Evolutionary conservation across 1,284 basidiomycete genomes (phyloP), one percentile per base, ranked within the genome.

Genomic region (Flammula alnicola): DNA sequence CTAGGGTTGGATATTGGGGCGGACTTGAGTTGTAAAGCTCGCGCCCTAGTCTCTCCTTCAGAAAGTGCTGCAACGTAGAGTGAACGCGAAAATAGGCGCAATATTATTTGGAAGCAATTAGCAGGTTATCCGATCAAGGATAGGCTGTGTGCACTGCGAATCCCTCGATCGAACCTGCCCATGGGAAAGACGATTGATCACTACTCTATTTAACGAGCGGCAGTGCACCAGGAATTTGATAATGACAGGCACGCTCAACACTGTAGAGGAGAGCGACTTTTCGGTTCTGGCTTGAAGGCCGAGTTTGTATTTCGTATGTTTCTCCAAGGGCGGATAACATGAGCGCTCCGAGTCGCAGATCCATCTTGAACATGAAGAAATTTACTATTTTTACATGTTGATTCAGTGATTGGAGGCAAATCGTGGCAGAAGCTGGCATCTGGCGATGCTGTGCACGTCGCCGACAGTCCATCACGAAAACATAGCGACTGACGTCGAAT

Each of bases 401-500:
- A 46, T 29, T 38, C 10, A 37, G 14, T 37, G 44, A 38, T 38
- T 27, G 16, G 25, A 17, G 10, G 4, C 9, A 23, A 12, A 30
- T 20, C 19, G 22, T 36, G 49, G 26, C 44, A 36, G 22, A 29
- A 41, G 25, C 27, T n/a, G n/a, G n/a, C 30, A 33, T 16, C 45
- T 31, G 37, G 33, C 20, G 49, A 51, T 55, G 49, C 53, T 55
- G 53, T 55, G 53, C 46, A 51, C 31, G 53, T 51, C 49, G 51
- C 39, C 5, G 16, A 42, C 39, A 44, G 32, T 39, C 43, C 16
- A 55, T 32, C 45, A 39, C 47, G 29, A 37, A 47, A 20, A 41
- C 35, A 44, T 26, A 44, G 17, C 32, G 33, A 5, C 37, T 40
- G 17, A 50, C 32, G 45, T 55, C 43, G 32, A 43, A 20, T 33